A percentile compares a stretch with the other conserved stretches of the same genome.
Evolutionary conservation across 768 basidiomycete species (phyloP).

Genomic region (Coprinellus micaceus): DNA sequence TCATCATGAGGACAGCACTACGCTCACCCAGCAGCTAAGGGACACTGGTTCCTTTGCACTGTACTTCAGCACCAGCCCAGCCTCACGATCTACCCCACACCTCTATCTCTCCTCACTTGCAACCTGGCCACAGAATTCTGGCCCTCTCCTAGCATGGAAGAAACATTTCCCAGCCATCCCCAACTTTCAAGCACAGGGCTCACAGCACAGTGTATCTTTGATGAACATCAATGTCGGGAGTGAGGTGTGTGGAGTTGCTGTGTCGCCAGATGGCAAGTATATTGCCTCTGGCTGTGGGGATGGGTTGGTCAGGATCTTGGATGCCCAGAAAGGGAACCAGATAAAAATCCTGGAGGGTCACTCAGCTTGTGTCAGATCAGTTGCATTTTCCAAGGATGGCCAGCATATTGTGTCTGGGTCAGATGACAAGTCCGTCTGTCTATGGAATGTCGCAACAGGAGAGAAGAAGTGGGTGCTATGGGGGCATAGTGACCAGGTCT

Average conservation of each 20-base stretch:
- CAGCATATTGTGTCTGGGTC: constrained; percentile 12
- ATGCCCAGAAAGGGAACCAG: background rate
- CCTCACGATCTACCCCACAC: constrained; percentile 19
- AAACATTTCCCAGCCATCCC: constrained; percentile 13
- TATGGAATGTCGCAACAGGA: constrained; percentile 16
- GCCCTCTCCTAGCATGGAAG: constrained; percentile 9
- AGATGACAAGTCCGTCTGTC: constrained; percentile 14
- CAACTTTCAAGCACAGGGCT: constrained; percentile 4
- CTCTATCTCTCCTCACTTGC: constrained; percentile 23
- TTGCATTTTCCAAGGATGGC: constrained; percentile 20
- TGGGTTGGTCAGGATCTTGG: background rate
- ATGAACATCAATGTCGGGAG: constrained; percentile 5
- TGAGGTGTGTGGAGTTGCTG: background rate
- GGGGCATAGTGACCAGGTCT: constrained; percentile 14
- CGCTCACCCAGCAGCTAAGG: background rate
- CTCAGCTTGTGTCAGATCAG: constrained; percentile 10
- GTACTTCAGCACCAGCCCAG: constrained; percentile 16
- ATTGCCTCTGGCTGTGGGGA: background rate
- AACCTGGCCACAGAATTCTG: constrained; percentile 15
- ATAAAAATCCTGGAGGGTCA: constrained; percentile 5
- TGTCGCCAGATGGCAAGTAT: constrained; percentile 12
- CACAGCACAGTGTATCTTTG: background rate
- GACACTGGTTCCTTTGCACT: constrained; percentile 17
- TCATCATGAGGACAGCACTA: background rate
- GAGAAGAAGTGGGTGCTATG: background rate